Percentiles rank a stretch among this genome's conserved stretches.
Conservation (phyloP, 805 yeast genomes). For the Metschnikowia matae region DNA sequence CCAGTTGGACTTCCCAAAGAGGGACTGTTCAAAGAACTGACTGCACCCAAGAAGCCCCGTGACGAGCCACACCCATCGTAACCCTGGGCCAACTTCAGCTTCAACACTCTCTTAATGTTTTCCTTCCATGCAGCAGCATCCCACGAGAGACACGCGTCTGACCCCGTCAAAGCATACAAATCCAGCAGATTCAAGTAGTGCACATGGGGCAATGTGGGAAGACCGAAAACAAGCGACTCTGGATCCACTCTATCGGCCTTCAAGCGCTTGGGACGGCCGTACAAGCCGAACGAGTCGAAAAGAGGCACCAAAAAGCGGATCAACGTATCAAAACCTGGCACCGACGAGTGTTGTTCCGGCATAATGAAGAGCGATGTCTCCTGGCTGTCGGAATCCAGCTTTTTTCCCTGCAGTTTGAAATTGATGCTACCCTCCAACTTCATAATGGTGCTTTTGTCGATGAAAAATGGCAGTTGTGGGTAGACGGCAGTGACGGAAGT, state of each 20-base stretch:
- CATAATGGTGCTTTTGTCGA: conserved; percentile 83
- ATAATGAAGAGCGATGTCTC: conserved; percentile 41
- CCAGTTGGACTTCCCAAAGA: conserved; percentile 13
- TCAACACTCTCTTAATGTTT: conserved; percentile 28
- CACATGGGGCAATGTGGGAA: conserved; percentile 43
- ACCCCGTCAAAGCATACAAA: conserved; percentile 20
- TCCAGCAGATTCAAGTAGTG: conserved; percentile 39
- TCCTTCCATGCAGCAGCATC: conserved; percentile 34
- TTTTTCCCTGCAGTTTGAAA: conserved; percentile 44
- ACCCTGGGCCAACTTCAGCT: conserved; percentile 40
- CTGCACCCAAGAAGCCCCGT: conserved; percentile 58
- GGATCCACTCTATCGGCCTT: conserved; percentile 41
- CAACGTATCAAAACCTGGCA: conserved; percentile 48
- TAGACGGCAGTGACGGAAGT: conserved; percentile 82
- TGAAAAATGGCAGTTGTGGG: conserved; percentile 76
- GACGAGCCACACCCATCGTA: conserved; percentile 70
- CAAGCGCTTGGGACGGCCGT: conserved; percentile 42
- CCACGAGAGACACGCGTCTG: conserved; percentile 32
- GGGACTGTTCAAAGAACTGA: conserved; percentile 47
- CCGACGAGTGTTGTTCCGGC: conserved; percentile 44
- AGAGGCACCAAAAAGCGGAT: conserved; percentile 41
- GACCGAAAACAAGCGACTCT: conserved; percentile 42
- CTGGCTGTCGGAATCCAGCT: conserved; percentile 27
- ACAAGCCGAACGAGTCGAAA: conserved; percentile 41
- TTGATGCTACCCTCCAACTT: conserved; percentile 80